Base-by-base conservation (phyloP, 2,329 filamentous ascomycete species). In the Trichoderma hamatum region DNA sequence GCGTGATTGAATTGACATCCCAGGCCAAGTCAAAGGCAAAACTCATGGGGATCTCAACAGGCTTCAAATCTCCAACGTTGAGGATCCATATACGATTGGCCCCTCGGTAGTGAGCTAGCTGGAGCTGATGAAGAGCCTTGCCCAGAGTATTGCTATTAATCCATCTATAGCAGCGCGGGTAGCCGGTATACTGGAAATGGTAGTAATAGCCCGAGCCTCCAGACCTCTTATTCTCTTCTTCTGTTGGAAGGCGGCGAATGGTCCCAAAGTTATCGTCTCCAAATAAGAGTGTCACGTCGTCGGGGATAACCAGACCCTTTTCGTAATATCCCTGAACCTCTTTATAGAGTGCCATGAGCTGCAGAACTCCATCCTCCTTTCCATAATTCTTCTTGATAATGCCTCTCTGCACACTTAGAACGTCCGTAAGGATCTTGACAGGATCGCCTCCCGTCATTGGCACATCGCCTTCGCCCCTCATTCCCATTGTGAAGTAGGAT, bases 321-420 rank as follows among this genome's bases (percentile, higher is more conserved):
- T 90, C 86, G 46, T 88, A 90, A 71, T 90, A 88, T 13, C 84
- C 84, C 72, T 88, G 85, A 0, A 91, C 87, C 70, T 91, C 89
- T 69, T 90, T 90, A 74, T 90, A 91, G 36, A 91, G 75, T 13
- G 88, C 88, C 81, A 88, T 86, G 67, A 90, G 82, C 74, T 90
- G 82, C 3, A 76, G 75, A 0, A 83, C 79, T 1, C 79, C 80
- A 34, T 84, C 78, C 24, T 77, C 75, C 16, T 77, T 76, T 3
- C 82, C 85, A 68, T 88, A 82, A 0, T 88, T 81, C 0, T 86
- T 79, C 10, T 79, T 78, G 7, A 90, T 79, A 14, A 89, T 84
- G 5, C 83, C 73, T 52, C 86, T 80, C 71, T 90, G 87, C 0
- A 84, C 83, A 26, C 79, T 73, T 10, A 90, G 83, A 21, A 90